Evolutionary conservation across 1,284 basidiomycete species (phyloP).

Genomic region (Cystobasidium pallidum): DNA sequence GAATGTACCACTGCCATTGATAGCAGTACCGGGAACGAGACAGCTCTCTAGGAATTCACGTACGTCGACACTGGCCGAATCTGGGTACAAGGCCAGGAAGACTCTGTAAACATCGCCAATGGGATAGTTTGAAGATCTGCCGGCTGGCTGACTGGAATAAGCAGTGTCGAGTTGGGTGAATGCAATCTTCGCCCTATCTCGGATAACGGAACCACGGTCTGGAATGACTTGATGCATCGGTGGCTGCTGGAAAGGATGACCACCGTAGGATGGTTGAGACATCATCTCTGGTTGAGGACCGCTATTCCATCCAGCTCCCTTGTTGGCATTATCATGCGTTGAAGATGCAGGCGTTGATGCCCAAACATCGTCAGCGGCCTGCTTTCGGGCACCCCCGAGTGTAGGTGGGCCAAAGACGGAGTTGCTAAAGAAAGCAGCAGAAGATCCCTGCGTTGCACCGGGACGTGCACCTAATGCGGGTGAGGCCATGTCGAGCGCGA

Average conservation of each 20-base stretch:
- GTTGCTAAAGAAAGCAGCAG: slow-evolving; percentile 23
- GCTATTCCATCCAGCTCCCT: slow-evolving; percentile 11
- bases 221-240: slow-evolving; percentile 45
- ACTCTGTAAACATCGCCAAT: slow-evolving; percentile 50
- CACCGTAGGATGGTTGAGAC: slow-evolving; percentile 13
- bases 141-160: slow-evolving; percentile 26
- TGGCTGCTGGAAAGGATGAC: slow-evolving; percentile 31
- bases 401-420: slow-evolving; percentile 29
- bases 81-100: slow-evolving; percentile 49
- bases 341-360: slow-evolving; percentile 41
- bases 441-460: background rate
- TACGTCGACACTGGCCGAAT: slow-evolving; percentile 48
- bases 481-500: background rate
- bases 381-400: slow-evolving; percentile 28
- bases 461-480: slow-evolving; percentile 21
- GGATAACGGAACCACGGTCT: slow-evolving; percentile 50
- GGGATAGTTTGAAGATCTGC: slow-evolving; percentile 43
- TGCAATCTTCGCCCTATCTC: slow-evolving; percentile 50
- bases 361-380: slow-evolving; percentile 38
- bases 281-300: slow-evolving; percentile 12
- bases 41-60: slow-evolving; percentile 51
- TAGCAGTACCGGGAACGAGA: slow-evolving; percentile 47
- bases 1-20: slow-evolving; percentile 51
- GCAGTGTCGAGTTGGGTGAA: slow-evolving; percentile 49
- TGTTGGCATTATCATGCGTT: slow-evolving; percentile 1